These are phyloP conservation scores for Monilinia fructigena DNA, from an alignment of 2,329 filamentous ascomycete species.

Conservation along the genomic window DNA sequence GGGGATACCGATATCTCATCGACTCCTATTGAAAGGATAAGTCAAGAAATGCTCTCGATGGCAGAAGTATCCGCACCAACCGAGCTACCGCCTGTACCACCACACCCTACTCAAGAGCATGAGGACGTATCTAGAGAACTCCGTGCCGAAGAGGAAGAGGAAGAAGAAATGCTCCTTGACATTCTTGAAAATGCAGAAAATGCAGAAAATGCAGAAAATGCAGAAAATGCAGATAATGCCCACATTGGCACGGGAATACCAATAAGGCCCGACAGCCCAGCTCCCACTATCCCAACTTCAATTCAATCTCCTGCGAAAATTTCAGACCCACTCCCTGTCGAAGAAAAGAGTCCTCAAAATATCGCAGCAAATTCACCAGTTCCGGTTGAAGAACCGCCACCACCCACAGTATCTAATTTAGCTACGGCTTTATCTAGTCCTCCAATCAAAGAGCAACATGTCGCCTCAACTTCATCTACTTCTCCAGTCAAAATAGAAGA, in stretches of 20 bases:
- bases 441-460: background rate
- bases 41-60: conserved; percentile 31
- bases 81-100: conserved; percentile 29
- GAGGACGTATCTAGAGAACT: conserved; percentile 23
- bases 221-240: conserved; percentile 29
- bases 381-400: conserved; percentile 3
- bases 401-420: background rate
- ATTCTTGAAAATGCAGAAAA: conserved; percentile 30
- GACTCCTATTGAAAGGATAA: conserved; percentile 19
- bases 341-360: background rate
- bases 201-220: too few species aligned
- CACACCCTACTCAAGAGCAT: conserved; percentile 28
- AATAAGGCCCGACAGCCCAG: background rate
- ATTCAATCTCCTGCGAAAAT: background rate
- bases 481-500: background rate
- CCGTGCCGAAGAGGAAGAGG: conserved; percentile 32
- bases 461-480: too few species aligned
- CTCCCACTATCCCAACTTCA: background rate
- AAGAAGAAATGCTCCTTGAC: conserved; percentile 37
- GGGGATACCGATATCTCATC: background rate
- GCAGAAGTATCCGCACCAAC: conserved; percentile 24
- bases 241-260: conserved; percentile 18
- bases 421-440: background rate
- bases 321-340: background rate
- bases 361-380: background rate